Conservation (phyloP, 1,139 yeast species). For the Saccharomycopsis crataegensis region DNA sequence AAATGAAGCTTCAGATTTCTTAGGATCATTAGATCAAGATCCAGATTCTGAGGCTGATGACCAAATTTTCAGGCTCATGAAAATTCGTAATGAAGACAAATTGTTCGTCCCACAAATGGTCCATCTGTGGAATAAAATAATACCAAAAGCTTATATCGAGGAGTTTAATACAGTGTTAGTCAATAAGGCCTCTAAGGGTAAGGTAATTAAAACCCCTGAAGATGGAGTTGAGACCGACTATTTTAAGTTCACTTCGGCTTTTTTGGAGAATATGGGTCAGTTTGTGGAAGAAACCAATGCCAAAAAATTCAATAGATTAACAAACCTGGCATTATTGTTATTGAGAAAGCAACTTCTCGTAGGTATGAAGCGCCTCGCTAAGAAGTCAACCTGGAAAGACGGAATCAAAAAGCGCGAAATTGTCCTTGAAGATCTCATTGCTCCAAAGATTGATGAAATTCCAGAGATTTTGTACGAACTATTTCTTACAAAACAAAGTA, state of each 20-base stretch:
- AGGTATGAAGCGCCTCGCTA: not conserved
- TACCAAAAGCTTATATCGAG: not conserved
- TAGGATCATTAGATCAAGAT: not conserved
- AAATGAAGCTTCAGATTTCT: too few species aligned
- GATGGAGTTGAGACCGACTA: too few species aligned
- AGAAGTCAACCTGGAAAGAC: not conserved
- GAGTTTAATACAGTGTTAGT: not conserved
- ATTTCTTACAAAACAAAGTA: not conserved
- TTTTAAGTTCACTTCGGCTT: not conserved
- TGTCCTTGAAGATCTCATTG: constrained; percentile 1
- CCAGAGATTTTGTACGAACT: not conserved
- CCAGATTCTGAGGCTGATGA: not conserved
- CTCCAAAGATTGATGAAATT: not conserved
- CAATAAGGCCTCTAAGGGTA: too few species aligned
- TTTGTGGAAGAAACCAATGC: not conserved
- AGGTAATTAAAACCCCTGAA: too few species aligned
- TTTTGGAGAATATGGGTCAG: not conserved
- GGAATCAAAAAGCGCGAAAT: not conserved
- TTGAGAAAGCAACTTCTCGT: not conserved
- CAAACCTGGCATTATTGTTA: not conserved
- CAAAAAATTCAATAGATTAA: not conserved
- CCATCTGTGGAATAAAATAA: not conserved
- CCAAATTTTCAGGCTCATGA: not conserved
- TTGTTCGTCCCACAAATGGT: not conserved
- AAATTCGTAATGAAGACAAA: not conserved